Percentiles rank a stretch among this genome's conserved stretches.
Evolutionary conservation across 352 stramenopile species (phyloP).

Genomic region (Phytopythium oedochilum): DNA sequence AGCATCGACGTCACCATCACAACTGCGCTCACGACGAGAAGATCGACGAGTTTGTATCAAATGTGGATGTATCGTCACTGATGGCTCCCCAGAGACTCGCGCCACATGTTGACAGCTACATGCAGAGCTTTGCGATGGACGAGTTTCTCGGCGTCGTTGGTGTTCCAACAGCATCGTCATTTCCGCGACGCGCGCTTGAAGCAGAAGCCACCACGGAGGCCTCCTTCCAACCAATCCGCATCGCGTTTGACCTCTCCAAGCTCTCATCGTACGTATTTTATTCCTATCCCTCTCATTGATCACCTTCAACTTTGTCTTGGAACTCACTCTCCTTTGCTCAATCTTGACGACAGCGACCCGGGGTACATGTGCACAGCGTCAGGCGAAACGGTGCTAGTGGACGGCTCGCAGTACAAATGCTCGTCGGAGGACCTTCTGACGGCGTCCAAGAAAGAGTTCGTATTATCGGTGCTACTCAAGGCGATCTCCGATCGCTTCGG

Average conservation of each 20-base stretch:
- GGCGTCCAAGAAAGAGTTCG: conserved; percentile 59
- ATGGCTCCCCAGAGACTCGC: conserved; percentile 23
- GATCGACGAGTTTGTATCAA: conserved; percentile 36
- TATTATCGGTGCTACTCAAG: conserved; percentile 61
- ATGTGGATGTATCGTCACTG: conserved; percentile 33
- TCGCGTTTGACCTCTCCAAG: conserved; percentile 74
- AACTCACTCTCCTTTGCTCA: background rate
- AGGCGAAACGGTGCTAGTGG: conserved; percentile 42
- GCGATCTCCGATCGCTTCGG: conserved; percentile 60
- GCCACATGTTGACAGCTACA: conserved; percentile 9
- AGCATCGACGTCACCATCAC: conserved; percentile 28
- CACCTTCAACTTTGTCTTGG: background rate
- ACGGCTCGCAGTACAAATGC: conserved; percentile 51
- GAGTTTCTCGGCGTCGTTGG: conserved; percentile 41
- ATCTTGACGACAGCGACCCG: conserved; percentile 37
- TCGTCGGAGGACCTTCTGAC: conserved; percentile 53
- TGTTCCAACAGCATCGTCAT: conserved; percentile 7
- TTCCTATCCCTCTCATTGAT: background rate
- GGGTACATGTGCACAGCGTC: conserved; percentile 52
- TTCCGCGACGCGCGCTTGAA: conserved; percentile 26
- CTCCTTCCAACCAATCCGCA: conserved; percentile 66
- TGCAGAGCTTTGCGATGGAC: conserved; percentile 21
- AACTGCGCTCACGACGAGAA: conserved; percentile 73
- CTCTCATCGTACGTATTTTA: conserved; percentile 35
- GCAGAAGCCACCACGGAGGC: conserved; percentile 8